A percentile compares a stretch with the other conserved stretches of the same genome.
Conservation (phyloP, 371 early-diverging fungal species). For the Mortierella sp. region DNA sequence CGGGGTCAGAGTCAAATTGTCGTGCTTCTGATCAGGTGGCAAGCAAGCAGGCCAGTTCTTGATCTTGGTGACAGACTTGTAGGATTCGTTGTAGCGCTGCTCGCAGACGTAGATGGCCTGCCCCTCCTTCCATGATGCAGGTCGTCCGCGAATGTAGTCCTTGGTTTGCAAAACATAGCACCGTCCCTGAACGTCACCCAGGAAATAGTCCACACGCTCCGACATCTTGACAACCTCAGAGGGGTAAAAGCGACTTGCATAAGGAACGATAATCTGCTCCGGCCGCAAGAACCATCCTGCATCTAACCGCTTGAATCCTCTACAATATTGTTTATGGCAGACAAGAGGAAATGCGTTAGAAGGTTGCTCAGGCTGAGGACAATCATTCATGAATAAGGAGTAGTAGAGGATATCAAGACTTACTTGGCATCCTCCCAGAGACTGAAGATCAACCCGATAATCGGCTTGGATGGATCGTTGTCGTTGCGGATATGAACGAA, state of each 20-base stretch:
- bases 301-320: slow-evolving; percentile 39
- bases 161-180: slow-evolving; percentile 42
- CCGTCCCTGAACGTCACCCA: slow-evolving; percentile 36
- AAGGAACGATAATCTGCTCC: slow-evolving; percentile 53
- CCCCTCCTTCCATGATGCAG: slow-evolving; percentile 42
- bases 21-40: slow-evolving; percentile 28
- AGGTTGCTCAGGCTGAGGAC: too few relatives aligned
- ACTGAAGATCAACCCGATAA: slow-evolving; percentile 43
- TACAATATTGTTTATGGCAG: background rate
- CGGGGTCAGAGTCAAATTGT: slow-evolving; percentile 12
- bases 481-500: slow-evolving; percentile 53
- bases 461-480: slow-evolving; percentile 40
- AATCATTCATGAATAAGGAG: background rate
- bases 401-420: background rate
- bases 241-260: slow-evolving; percentile 51
- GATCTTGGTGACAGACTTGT: slow-evolving; percentile 53
- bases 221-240: slow-evolving; percentile 50
- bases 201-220: slow-evolving; percentile 38
- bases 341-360: background rate
- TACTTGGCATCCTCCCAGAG: slow-evolving; percentile 56
- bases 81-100: slow-evolving; percentile 51
- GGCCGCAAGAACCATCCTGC: slow-evolving; percentile 53
- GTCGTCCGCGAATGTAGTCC: slow-evolving; percentile 51
- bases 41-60: slow-evolving; percentile 53
- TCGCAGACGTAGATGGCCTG: slow-evolving; percentile 53